Base-by-base conservation (phyloP, 306 rosid species). In the Cucurbita maxima region DNA sequence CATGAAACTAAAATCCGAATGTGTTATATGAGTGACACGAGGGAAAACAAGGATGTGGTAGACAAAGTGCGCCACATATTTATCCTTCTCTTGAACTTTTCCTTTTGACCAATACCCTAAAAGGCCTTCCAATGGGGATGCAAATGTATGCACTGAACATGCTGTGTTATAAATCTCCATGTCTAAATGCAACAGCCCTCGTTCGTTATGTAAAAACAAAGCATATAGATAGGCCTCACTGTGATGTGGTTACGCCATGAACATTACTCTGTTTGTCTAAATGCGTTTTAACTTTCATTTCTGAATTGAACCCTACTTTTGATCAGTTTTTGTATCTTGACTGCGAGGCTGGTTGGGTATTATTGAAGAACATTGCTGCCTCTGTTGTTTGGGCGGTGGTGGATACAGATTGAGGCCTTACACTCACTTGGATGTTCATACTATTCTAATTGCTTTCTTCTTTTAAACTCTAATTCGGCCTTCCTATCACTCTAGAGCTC, bases 1-100 rank as follows among this genome's bases (percentile, higher is more conserved):
- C 86, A 61, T 62, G 67, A 77, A 76, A 44, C 84, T 72, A 59
- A 76, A 79, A 67, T 80, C 81, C 81, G 63, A 80, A 71, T 44
- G 75, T 36, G 57, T 48, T 69, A 37, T 69, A 37, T 45, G 25
- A 70, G 19, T 75, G 79, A 59, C 79, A 78, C 44, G 81, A 75
- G 77, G 55, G 77, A 43, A 75, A 58, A 5, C 51, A 61, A 47
- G 60, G 62, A 43, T 52, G 56, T 18, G 25, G 85, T 81, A 38
- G 81, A 81, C 87, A 79, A 34, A 34, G 14, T 61, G 72, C 58
- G 79, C 57, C 43, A 76, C 59, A 72, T 20, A n/a, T 57, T 61
- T 56, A 67, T 60, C 76, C 79, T 74, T 53, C 69, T 41, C 70
- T 67, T 73, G 61, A 58, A 51, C 55, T 62, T 64, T 79, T 13